phyloP scores from a whole-genome alignment of 1,284 basidiomycete species.

The Trichosporon inkin region DNA sequence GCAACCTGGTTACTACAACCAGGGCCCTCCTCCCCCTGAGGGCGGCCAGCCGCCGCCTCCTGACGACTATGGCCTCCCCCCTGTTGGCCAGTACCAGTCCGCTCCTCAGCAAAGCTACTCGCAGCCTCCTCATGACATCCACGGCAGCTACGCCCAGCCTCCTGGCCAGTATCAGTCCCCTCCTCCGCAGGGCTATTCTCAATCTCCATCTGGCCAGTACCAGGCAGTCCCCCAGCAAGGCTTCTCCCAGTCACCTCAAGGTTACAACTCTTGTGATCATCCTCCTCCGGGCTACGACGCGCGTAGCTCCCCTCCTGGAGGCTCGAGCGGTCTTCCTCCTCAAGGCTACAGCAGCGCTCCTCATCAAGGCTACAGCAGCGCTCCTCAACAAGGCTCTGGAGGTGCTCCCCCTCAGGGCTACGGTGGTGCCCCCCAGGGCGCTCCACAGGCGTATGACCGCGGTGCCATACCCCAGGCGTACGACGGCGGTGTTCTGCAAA shows the following conservation, averaged over 20 bases:
- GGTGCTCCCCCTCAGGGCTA: neutral
- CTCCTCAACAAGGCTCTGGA: neutral
- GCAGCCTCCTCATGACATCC: too few species aligned
- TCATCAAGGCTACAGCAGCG: neutral
- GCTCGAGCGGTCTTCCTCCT: neutral
- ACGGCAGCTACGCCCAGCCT: too few species aligned
- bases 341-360: neutral
- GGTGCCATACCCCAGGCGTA: neutral
- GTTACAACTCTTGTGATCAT: neutral
- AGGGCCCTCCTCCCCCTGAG: neutral
- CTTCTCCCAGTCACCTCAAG: neutral
- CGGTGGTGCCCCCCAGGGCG: neutral
- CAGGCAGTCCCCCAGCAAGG: too few species aligned
- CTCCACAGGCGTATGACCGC: neutral
- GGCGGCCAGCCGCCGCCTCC: neutral
- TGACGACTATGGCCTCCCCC: neutral
- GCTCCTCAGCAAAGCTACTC: too few species aligned
- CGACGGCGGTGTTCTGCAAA: neutral
- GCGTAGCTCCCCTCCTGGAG: neutral
- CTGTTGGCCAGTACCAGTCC: too few species aligned
- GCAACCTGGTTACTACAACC: neutral
- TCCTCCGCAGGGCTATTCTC: too few species aligned
- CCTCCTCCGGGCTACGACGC: neutral
- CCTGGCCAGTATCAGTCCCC: too few species aligned
- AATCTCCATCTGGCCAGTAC: too few species aligned